A percentile compares a stretch with the other conserved stretches of the same genome.
These are phyloP conservation scores for Suhomyces faveliae DNA, from an alignment of 805 yeast species.

Conservation along the genomic window DNA sequence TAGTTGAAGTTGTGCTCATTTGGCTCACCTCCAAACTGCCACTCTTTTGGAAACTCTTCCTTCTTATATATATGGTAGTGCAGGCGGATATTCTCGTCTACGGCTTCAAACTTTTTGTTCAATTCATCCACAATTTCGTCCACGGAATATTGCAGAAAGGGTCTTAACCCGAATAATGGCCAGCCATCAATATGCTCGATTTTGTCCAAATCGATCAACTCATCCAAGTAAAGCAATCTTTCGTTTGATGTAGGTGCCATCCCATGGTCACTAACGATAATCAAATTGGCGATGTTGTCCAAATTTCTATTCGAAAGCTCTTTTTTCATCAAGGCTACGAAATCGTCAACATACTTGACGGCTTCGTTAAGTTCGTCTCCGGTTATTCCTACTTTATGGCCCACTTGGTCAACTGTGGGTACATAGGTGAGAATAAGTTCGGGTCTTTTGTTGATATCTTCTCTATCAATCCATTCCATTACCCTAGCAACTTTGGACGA, in stretches of 20 bases:
- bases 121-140: constrained; percentile 50
- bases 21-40: constrained; percentile 51
- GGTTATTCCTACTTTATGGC: constrained; percentile 68
- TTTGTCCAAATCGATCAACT: constrained; percentile 52
- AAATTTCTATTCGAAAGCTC: constrained; percentile 57
- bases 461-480: constrained; percentile 62
- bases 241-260: constrained; percentile 84
- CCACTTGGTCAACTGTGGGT: constrained; percentile 77
- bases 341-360: constrained; percentile 61
- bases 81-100: constrained; percentile 14
- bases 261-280: constrained; percentile 88
- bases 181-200: constrained; percentile 74
- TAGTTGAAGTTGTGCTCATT: constrained; percentile 43
- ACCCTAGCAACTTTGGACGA: constrained; percentile 57
- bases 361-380: constrained; percentile 58
- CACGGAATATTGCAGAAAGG: constrained; percentile 38
- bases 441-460: constrained; percentile 55
- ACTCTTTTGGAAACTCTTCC: constrained; percentile 53
- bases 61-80: constrained; percentile 49
- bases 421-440: constrained; percentile 76
- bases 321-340: constrained; percentile 48
- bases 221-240: constrained; percentile 70
- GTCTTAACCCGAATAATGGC: constrained; percentile 82
- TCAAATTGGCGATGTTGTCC: constrained; percentile 63
- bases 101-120: constrained; percentile 22